These are phyloP conservation scores for Schizonepeta tenuifolia DNA, from an alignment of 257 asterid genomes.

Conservation along the genomic window DNA sequence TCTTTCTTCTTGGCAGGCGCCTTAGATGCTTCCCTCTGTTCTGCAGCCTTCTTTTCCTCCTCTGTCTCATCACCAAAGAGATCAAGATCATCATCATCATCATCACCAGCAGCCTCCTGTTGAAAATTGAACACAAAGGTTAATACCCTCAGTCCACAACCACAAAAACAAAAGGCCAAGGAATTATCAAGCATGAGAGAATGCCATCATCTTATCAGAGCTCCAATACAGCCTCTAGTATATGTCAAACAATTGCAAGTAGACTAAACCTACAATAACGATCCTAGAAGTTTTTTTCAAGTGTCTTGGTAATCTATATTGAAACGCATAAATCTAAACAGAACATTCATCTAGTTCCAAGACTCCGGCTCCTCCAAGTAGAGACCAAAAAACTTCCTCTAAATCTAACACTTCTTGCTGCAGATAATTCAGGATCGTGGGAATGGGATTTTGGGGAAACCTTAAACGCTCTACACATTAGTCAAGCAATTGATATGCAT, in stretches of 20 bases:
- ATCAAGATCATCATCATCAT: slow-evolving; percentile 83
- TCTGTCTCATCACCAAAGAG: slow-evolving; percentile 97
- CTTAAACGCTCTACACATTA: neutral
- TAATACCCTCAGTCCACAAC: neutral
- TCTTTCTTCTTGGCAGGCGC: slow-evolving; percentile 91
- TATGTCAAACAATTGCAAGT: neutral
- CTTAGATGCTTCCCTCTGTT: slow-evolving; percentile 81
- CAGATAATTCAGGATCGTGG: neutral
- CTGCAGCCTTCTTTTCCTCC: slow-evolving; percentile 97
- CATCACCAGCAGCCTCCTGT: slow-evolving; percentile 61
- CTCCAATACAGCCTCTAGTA: neutral
- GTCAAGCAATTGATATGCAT: neutral
- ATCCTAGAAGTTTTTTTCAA: neutral
- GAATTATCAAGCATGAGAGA: neutral
- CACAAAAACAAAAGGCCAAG: neutral
- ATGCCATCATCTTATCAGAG: neutral
- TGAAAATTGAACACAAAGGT: neutral
- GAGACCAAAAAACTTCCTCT: neutral
- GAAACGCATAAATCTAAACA: neutral
- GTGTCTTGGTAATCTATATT: neutral
- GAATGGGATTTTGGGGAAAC: too few species aligned
- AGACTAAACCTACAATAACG: neutral
- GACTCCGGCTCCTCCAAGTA: too few species aligned
- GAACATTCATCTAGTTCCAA: neutral
- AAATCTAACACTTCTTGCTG: neutral